phyloP scores from a whole-genome alignment of 495 filamentous ascomycete genomes.

The Neurospora sp. region DNA sequence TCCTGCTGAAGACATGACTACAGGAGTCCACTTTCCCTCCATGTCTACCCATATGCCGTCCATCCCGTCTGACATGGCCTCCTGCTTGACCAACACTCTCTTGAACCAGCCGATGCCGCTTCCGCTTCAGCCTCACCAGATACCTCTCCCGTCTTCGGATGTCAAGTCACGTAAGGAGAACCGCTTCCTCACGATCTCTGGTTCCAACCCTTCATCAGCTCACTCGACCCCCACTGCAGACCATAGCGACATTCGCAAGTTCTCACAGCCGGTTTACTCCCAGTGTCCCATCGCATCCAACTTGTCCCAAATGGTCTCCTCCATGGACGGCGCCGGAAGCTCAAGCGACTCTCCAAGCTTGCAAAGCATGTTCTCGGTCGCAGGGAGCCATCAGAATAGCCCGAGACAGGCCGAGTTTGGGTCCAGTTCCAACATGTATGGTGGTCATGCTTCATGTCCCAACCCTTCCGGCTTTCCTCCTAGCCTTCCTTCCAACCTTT shows the following conservation, averaged over 20 bases:
- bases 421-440: slow-evolving; percentile 1
- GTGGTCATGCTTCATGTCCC: not conserved
- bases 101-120: slow-evolving; percentile 34
- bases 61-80: slow-evolving; percentile 26
- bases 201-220: slow-evolving; percentile 2
- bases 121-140: slow-evolving; percentile 18
- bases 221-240: slow-evolving; percentile 10
- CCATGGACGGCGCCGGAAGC: not conserved
- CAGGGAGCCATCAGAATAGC: not conserved
- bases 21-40: slow-evolving; percentile 1
- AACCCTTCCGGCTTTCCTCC: not conserved
- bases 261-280: slow-evolving; percentile 22
- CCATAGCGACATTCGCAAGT: slow-evolving; percentile 22
- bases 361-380: not conserved
- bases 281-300: not conserved
- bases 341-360: not conserved
- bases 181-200: slow-evolving; percentile 9
- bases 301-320: not conserved
- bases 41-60: slow-evolving; percentile 1
- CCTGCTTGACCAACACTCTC: slow-evolving; percentile 32
- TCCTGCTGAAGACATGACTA: slow-evolving; percentile 1
- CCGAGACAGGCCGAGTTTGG: slow-evolving; percentile 2
- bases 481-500: not conserved
- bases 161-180: slow-evolving; percentile 33
- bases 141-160: slow-evolving; percentile 23